Evolutionary conservation across 1,284 basidiomycete species (phyloP), one percentile per base, ranked within the genome.

Genomic region (Marasmius fiardii): DNA sequence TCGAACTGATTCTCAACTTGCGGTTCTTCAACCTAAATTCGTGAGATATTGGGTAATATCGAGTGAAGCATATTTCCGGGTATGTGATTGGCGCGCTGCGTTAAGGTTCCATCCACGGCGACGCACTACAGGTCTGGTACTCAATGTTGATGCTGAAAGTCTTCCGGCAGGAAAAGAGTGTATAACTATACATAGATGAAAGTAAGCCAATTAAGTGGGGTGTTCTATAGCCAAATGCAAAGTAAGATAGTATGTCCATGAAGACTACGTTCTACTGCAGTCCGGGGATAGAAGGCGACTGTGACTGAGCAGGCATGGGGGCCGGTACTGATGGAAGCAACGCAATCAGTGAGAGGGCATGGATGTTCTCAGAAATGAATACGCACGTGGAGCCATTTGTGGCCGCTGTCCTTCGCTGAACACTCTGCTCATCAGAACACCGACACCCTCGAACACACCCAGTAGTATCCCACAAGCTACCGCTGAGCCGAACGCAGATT

Each of bases 391-490:
- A 58, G 75, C 73, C 68, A 90, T 75, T 65, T 89, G 88, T 61
- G 88, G 91, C 65, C 88, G 79, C 67, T 90, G 87, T 59, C 84
- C 83, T 68, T 93, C 90, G 61, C 88, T 90, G 73, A 94, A 90
- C 61, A 93, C 84, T 57, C 93, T 80, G 54, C 86, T 87, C 59
- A 96, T 75, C 18, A 97, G 76, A 4, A 95, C 93, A 63, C 94
- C 94, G 7, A 96, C 92, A 67, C 96, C 95, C 71, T 95, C 93
- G 66, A 96, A 98, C 24, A 98, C 95, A 64, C 96, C 96, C 18
- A 99, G 82, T 21, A 99, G 78, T 62, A 99, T 95, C 71, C 95
- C 97, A 69, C 96, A 98, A 50, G 94, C 94, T 55, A 99, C 83
- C 8, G 96, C 96, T 21, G 90, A 93, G 14, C 90, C 89, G 47